Conservation (phyloP, 441 rosid genomes). For the Pelargonium cotyledonis region DNA sequence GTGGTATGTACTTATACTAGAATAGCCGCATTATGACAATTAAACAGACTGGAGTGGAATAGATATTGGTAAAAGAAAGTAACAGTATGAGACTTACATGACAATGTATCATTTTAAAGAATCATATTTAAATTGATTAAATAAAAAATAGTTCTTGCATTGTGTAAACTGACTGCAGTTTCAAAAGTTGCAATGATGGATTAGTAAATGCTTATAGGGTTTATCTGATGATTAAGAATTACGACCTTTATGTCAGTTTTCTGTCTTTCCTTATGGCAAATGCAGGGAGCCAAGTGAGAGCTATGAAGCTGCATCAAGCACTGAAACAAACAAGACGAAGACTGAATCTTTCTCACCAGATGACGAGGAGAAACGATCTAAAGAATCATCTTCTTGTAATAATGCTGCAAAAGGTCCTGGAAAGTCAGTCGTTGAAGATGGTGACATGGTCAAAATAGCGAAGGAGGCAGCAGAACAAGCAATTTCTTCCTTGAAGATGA, state of each 20-base stretch:
- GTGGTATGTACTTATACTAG: neutral
- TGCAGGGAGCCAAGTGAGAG: too few relatives aligned
- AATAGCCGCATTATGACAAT: neutral
- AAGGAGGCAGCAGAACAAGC: neutral
- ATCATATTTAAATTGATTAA: neutral
- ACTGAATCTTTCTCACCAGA: too few relatives aligned
- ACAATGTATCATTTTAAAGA: neutral
- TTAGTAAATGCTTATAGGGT: too few relatives aligned
- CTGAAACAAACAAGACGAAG: too few relatives aligned
- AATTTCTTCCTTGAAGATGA: neutral
- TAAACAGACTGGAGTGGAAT: neutral
- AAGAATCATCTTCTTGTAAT: neutral
- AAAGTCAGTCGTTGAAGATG: neutral
- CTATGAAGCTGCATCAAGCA: too few relatives aligned
- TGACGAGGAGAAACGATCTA: too few relatives aligned
- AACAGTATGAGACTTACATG: neutral
- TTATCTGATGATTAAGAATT: too few relatives aligned
- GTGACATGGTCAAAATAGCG: neutral
- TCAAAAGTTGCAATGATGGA: too few relatives aligned
- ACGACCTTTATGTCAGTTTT: too few relatives aligned
- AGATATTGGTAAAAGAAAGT: neutral
- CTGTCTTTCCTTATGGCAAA: too few relatives aligned
- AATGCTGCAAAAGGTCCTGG: neutral
- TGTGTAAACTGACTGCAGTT: neutral
- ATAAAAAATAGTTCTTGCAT: neutral